These are phyloP conservation scores for Pseudocercospora vitis DNA, from an alignment of 2,329 filamentous ascomycete species.

Conservation along the genomic window DNA sequence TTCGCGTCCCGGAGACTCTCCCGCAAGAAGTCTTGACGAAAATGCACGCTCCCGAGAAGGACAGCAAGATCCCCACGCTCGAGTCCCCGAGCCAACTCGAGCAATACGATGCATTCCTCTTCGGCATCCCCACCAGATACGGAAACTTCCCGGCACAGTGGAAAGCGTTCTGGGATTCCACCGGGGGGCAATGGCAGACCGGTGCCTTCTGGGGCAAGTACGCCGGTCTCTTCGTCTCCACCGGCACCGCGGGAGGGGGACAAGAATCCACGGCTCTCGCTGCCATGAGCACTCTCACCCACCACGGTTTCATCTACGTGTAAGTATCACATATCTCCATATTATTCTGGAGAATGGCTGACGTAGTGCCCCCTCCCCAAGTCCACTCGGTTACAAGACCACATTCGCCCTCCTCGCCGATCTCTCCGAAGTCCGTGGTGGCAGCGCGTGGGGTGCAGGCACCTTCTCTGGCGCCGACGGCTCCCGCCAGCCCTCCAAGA, in stretches of 20 bases:
- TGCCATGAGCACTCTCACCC: conserved; percentile 78
- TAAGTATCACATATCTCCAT: no score
- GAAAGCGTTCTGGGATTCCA: conserved; percentile 83
- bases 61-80: conserved; percentile 58
- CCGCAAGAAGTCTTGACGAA: conserved; percentile 76
- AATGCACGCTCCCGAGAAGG: conserved; percentile 86
- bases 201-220: conserved; percentile 75
- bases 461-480: conserved; percentile 79
- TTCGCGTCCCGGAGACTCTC: conserved; percentile 88
- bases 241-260: conserved; percentile 80
- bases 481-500: conserved; percentile 71
- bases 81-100: conserved; percentile 63
- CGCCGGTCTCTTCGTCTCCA: conserved; percentile 86
- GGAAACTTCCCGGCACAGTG: conserved; percentile 97
- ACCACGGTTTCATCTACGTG: conserved; percentile 95
- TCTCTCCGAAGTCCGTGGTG: conserved; percentile 78
- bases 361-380: no score
- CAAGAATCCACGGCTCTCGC: conserved; percentile 86
- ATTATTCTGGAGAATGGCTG: no score
- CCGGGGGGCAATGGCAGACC: conserved; percentile 73
- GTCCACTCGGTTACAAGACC: conserved; percentile 88
- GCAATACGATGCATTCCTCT: conserved; percentile 75
- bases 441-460: conserved; percentile 88
- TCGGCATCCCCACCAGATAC: conserved; percentile 93
- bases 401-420: conserved; percentile 69